Evolutionary conservation across 2,329 filamentous ascomycete genomes (phyloP).

Genomic region (Penicillium oxalicum): DNA sequence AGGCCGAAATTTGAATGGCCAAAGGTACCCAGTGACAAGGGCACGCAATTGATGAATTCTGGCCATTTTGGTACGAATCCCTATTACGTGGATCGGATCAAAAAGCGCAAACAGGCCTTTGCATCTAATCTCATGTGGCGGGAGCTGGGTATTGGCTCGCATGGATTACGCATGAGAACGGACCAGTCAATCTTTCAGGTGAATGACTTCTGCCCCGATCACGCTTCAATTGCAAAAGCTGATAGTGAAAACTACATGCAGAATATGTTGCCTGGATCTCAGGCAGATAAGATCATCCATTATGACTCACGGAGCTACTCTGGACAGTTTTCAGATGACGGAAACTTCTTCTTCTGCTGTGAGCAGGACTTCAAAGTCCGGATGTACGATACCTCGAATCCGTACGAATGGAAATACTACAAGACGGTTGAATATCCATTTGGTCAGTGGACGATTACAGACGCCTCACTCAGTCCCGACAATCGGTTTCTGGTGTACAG

Average conservation of each 20-base stretch:
- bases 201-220: conserved; percentile 4
- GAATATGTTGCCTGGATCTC: conserved; percentile 69
- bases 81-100: conserved; percentile 44
- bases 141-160: conserved; percentile 65
- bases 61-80: conserved; percentile 72
- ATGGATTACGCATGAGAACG: conserved; percentile 53
- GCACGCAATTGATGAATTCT: conserved; percentile 70
- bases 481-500: conserved; percentile 90
- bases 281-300: conserved; percentile 80
- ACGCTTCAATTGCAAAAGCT: background rate
- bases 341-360: conserved; percentile 93
- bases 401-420: conserved; percentile 93
- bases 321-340: conserved; percentile 93
- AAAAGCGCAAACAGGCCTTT: conserved; percentile 56
- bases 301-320: conserved; percentile 85
- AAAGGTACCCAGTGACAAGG: conserved; percentile 75
- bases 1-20: conserved; percentile 56
- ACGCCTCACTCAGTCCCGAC: conserved; percentile 84
- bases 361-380: conserved; percentile 89
- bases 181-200: conserved; percentile 66
- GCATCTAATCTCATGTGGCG: conserved; percentile 69
- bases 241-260: conserved; percentile 30
- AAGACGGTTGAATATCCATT: conserved; percentile 80
- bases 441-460: conserved; percentile 93
- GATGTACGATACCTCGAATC: conserved; percentile 96